These are phyloP conservation scores for Psilocybe cubensis DNA, from an alignment of 768 basidiomycete genomes.

Conservation along the genomic window DNA sequence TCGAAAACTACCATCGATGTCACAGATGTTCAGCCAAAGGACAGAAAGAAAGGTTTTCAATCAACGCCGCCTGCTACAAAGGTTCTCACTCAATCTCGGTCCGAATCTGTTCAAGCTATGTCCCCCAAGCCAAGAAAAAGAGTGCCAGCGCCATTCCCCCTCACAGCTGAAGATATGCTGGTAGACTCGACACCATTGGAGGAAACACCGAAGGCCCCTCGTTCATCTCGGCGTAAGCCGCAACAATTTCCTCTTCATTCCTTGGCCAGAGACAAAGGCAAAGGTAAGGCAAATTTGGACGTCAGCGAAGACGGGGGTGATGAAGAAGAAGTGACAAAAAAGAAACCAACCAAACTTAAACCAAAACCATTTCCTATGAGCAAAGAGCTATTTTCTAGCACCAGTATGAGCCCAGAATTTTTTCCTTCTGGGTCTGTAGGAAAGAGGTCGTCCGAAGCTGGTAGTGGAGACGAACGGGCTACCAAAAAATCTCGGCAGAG, in stretches of 20 bases:
- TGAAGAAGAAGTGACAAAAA: constrained; percentile 1
- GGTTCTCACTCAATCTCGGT: neutral
- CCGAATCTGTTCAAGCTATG: neutral
- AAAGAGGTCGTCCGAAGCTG: constrained; percentile 27
- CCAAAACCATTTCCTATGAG: constrained; percentile 44
- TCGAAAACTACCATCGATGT: neutral
- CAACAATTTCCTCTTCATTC: constrained; percentile 22
- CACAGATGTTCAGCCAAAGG: neutral
- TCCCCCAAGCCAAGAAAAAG: neutral
- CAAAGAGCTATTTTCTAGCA: constrained; percentile 43
- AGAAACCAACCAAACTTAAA: constrained; percentile 13
- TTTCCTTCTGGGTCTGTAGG: constrained; percentile 7
- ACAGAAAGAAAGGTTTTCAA: neutral
- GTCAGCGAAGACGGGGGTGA: constrained; percentile 14
- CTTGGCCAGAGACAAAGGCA: constrained; percentile 19
- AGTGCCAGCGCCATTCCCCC: neutral
- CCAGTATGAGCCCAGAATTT: neutral
- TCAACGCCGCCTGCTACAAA: neutral
- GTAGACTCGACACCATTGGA: neutral
- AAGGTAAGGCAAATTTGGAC: constrained; percentile 14
- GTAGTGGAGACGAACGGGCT: constrained; percentile 29
- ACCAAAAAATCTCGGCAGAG: constrained; percentile 37
- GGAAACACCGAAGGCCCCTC: neutral
- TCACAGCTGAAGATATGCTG: neutral
- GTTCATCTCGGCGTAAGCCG: neutral